A percentile compares a stretch with the other conserved stretches of the same genome.
Conservation (phyloP, 208 protist species). For the Leishmania major region DNA sequence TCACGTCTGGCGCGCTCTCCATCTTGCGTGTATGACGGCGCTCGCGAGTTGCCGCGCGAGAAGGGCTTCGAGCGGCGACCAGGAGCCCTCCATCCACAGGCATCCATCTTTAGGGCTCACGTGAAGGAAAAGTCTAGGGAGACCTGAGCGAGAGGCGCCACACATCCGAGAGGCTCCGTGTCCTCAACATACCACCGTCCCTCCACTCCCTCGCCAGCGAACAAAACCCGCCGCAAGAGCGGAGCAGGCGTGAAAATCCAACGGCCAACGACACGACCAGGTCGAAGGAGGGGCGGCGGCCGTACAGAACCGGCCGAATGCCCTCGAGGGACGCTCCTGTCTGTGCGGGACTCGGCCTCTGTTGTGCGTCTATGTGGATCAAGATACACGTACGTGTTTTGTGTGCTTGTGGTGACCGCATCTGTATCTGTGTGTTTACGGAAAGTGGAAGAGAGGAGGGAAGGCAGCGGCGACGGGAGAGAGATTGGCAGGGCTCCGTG, state of each 20-base stretch:
- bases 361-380: background rate
- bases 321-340: background rate
- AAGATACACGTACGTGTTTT: background rate
- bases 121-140: background rate
- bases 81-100: background rate
- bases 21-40: background rate
- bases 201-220: background rate
- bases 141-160: background rate
- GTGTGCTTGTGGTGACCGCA: background rate
- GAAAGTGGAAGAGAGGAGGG: background rate
- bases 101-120: background rate
- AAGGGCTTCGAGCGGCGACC: background rate
- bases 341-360: background rate
- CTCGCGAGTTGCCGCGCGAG: background rate
- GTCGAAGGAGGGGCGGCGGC: background rate
- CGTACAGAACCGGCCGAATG: too few relatives aligned
- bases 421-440: background rate
- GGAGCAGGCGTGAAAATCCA: background rate
- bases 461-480: background rate
- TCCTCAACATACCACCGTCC: background rate
- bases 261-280: background rate
- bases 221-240: background rate
- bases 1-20: background rate
- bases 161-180: constrained; percentile 1
- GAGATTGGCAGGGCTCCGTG: background rate